These are phyloP conservation scores for Daucus carota DNA, from an alignment of 129 eudicot species.

Conservation along the genomic window DNA sequence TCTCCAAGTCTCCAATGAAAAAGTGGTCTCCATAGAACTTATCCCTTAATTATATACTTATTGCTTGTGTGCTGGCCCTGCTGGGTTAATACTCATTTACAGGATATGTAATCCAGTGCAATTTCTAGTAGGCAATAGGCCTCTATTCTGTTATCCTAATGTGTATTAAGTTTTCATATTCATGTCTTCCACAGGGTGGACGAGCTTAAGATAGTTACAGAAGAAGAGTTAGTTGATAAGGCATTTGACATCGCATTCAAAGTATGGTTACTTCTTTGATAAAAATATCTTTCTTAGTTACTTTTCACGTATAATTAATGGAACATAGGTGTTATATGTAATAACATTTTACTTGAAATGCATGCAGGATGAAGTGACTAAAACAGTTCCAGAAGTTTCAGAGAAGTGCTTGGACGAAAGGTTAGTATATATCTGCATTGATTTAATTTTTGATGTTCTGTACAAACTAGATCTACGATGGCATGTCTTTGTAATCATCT, in stretches of 20 bases:
- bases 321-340: neutral
- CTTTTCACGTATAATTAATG: neutral
- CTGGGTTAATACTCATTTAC: neutral
- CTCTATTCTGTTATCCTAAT: neutral
- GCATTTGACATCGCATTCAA: slow-evolving; percentile 63
- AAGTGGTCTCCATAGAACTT: too few species aligned
- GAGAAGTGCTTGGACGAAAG: slow-evolving; percentile 32
- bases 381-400: slow-evolving; percentile 24
- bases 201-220: slow-evolving; percentile 56
- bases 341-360: neutral
- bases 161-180: neutral
- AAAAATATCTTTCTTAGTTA: neutral
- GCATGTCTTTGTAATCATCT: neutral
- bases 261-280: slow-evolving; percentile 26
- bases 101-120: neutral
- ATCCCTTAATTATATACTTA: too few species aligned
- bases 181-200: slow-evolving; percentile 39
- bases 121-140: neutral
- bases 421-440: slow-evolving; percentile 1
- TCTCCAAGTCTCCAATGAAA: too few species aligned
- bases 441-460: neutral
- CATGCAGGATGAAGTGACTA: slow-evolving; percentile 31
- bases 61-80: neutral
- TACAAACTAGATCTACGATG: neutral
- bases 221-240: slow-evolving; percentile 65